Evolutionary conservation across 176 grass and related monocot genomes (phyloP), one percentile per base, ranked within the genome.

Genomic region (Alloteropsis semialata): DNA sequence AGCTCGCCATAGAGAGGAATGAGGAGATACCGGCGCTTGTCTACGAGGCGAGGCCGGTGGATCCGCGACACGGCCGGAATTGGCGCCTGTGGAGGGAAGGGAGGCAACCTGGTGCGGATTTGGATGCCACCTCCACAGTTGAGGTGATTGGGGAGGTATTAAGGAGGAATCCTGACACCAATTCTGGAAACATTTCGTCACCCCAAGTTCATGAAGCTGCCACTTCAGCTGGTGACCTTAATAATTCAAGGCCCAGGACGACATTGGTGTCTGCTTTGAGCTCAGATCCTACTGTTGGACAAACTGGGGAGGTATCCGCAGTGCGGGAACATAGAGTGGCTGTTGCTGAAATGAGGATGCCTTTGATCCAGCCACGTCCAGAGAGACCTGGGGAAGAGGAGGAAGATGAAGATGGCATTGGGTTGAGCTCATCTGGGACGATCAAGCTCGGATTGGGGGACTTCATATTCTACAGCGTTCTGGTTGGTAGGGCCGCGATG

Each of bases 381-480:
- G 59, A 79, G 39, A 69, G 87, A 80, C 61, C 76, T 10, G 46
- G 42, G 21, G 49, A 36, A 69, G 84, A 81, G 34, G 85, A 76
- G 37, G 90, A 85, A 6, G 85, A 90, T 29, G 82, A 75, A 62
- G 92, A 95, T 76, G 90, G 84, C 76, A 90, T 98, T 48, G 96
- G 92, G 19, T 81, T 98, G 71, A 75, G 89, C 67, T 91, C 91
- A 14, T 91, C 92, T 5, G 92, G 92, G 18, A 88, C 92, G 2
- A 95, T 98, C 83, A 98, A 98, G 87, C 89, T 98, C 28, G 96
- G 96, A 2, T 78, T 98, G 78, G 92, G 96, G 24, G 96, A 98
- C 74, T 98, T 98, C 79, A 98, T 98, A 79, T 98, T 95, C 86
- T 98, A 98, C 60, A 95, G 96, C 4, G 92, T 98, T 43, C 80